A percentile compares a stretch with the other conserved stretches of the same genome.
Evolutionary conservation across 2,329 filamentous ascomycete species (phyloP).

Genomic region (Diplodia scrobiculata): DNA sequence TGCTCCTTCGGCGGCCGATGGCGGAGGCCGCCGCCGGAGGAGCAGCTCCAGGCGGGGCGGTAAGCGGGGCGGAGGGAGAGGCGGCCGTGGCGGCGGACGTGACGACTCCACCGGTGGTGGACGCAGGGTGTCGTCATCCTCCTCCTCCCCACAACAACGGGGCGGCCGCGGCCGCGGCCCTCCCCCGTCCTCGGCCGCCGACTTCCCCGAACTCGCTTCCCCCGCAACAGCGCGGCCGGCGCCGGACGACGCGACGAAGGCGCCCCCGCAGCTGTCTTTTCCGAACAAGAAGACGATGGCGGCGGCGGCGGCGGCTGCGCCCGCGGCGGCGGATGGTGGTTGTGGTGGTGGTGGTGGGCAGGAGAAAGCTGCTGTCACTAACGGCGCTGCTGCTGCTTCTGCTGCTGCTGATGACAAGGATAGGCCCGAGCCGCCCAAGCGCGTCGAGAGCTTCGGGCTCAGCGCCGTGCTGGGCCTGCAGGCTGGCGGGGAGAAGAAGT

Average conservation of each 20-base stretch:
- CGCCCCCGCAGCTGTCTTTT: constrained; percentile 30
- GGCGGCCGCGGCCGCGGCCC: constrained; percentile 30
- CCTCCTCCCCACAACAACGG: constrained; percentile 16
- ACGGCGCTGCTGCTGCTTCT: neutral
- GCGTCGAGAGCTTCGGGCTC: constrained; percentile 28
- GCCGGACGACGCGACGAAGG: no score
- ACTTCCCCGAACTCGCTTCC: constrained; percentile 49
- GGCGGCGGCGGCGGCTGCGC: neutral
- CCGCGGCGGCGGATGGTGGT: neutral
- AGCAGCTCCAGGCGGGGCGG: neutral
- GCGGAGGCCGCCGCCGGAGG: constrained; percentile 37
- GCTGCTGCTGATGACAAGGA: neutral
- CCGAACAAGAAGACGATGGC: constrained; percentile 7
- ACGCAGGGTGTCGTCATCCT: constrained; percentile 34
- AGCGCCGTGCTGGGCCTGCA: constrained; percentile 3
- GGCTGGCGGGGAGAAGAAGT: constrained; percentile 12
- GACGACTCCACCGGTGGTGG: neutral
- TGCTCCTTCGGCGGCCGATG: no score
- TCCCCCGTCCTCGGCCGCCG: constrained; percentile 46
- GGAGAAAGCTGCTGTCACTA: neutral
- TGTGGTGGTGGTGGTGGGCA: no score
- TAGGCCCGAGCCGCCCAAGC: constrained; percentile 6
- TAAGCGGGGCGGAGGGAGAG: constrained; percentile 33
- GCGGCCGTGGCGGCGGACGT: constrained; percentile 35
- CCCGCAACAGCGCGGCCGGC: no score